Evolutionary conservation across 148 eudicot species (phyloP).

Genomic region (Arctostaphylos glauca): DNA sequence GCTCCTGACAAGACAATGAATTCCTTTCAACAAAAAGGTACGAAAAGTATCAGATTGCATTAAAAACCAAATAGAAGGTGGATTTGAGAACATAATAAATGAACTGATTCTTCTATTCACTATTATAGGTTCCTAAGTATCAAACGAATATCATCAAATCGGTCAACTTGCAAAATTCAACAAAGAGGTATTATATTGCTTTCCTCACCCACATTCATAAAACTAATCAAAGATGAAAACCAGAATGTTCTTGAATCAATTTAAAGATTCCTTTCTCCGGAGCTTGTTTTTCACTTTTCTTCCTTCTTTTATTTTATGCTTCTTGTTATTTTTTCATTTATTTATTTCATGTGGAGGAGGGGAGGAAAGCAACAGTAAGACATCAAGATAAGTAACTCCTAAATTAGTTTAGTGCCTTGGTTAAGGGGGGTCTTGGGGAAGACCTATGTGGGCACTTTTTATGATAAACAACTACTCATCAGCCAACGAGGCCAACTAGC

Average conservation of each 20-base stretch:
- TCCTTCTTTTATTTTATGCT: too few species aligned
- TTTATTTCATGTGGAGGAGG: too few species aligned
- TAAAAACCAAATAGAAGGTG: constrained; percentile 4
- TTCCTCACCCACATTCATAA: neutral
- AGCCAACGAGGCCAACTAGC: neutral
- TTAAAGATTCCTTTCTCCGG: too few species aligned
- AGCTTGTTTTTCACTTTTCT: too few species aligned
- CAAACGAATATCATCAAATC: neutral
- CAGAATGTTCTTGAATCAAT: neutral
- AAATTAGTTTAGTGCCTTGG: too few species aligned
- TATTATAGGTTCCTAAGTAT: neutral
- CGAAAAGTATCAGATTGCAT: neutral
- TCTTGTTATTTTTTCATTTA: too few species aligned
- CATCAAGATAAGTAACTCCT: neutral
- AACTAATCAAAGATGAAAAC: neutral
- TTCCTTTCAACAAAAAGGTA: neutral
- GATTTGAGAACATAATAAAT: constrained; percentile 5
- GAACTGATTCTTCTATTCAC: neutral
- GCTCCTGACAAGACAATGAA: neutral
- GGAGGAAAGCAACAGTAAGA: neutral
- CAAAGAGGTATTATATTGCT: neutral
- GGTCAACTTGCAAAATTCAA: neutral
- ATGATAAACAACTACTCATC: neutral
- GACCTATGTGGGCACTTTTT: neutral
- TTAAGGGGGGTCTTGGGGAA: too few species aligned